phyloP scores from a whole-genome alignment of 352 stramenopile species.

The Globisporangium takayamanum region DNA sequence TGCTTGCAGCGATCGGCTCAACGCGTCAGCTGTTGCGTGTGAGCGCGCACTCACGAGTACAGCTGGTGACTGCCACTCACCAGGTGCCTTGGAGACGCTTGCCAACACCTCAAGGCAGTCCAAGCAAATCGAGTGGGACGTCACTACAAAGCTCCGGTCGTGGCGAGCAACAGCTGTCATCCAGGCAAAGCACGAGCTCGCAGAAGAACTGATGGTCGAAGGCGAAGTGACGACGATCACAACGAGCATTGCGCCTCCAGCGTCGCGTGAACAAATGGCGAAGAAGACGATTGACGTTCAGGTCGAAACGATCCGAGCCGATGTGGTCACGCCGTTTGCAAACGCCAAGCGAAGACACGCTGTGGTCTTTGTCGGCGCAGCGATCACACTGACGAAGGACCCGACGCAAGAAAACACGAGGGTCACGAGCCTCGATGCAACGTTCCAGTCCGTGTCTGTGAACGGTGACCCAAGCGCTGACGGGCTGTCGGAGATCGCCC shows the following conservation, averaged over 20 bases:
- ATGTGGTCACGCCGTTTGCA: slow-evolving; percentile 4
- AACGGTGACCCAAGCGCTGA: background rate
- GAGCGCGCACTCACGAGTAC: background rate
- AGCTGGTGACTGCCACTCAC: background rate
- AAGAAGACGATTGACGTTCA: slow-evolving; percentile 4
- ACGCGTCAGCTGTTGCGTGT: background rate
- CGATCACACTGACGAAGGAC: slow-evolving; percentile 8
- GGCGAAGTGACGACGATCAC: slow-evolving; percentile 4
- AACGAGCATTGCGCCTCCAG: background rate
- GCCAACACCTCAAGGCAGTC: background rate
- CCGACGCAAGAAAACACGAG: background rate
- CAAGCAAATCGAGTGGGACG: slow-evolving; percentile 4
- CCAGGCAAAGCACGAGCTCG: background rate
- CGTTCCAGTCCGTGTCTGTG: slow-evolving; percentile 12
- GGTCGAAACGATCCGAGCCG: slow-evolving; percentile 3
- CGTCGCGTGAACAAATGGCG: background rate
- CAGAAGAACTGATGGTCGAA: slow-evolving; percentile 10
- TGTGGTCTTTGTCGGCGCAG: slow-evolving; percentile 10
- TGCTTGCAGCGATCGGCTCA: slow-evolving; percentile 2
- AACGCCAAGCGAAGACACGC: slow-evolving; percentile 3
- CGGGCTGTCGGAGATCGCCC: background rate
- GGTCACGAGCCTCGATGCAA: background rate
- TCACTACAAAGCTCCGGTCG: background rate
- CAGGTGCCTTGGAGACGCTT: no score
- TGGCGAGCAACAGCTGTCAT: slow-evolving; percentile 8